These are phyloP conservation scores for Candida caryicola DNA, from an alignment of 805 yeast genomes.

Conservation along the genomic window DNA sequence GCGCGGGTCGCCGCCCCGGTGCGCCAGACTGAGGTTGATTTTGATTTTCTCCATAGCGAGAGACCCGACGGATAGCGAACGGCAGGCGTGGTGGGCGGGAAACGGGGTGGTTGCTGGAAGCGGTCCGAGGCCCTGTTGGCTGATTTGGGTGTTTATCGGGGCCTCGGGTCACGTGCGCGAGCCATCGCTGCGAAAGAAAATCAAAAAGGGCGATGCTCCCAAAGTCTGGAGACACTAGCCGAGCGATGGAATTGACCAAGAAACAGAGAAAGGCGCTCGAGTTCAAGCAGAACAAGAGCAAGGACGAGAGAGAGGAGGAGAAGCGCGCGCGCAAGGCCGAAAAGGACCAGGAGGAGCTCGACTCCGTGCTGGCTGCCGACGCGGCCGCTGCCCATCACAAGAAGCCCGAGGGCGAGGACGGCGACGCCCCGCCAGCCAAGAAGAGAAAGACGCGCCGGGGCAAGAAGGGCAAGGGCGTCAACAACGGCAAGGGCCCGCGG, in stretches of 20 bases:
- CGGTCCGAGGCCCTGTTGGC: too few relatives aligned
- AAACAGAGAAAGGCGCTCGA: constrained; percentile 63
- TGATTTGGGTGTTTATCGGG: constrained; percentile 2
- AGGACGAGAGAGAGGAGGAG: constrained; percentile 38
- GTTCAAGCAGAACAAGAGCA: constrained; percentile 45
- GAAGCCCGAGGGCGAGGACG: constrained; percentile 14
- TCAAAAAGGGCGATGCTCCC: too few relatives aligned
- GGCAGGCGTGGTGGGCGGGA: too few relatives aligned
- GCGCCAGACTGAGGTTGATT: constrained; percentile 1
- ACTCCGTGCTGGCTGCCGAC: too few relatives aligned
- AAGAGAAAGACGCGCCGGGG: constrained; percentile 77
- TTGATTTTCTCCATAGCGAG: constrained; percentile 3
- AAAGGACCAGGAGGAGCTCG: constrained; percentile 16
- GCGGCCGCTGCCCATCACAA: constrained; percentile 9
- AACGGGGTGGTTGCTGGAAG: too few relatives aligned
- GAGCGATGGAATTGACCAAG: constrained; percentile 61
- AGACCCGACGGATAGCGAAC: too few relatives aligned
- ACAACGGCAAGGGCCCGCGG: constrained; percentile 53
- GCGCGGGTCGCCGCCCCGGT: constrained; percentile 1
- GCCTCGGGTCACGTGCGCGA: background rate
- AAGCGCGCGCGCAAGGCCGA: constrained; percentile 30
- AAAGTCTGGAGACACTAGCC: too few relatives aligned
- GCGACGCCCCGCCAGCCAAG: constrained; percentile 42
- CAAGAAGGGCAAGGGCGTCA: constrained; percentile 61
- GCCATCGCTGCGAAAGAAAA: background rate